Base-by-base conservation (phyloP, 176 grass and related monocot genomes). In the Hyparrhenia diplandra region DNA sequence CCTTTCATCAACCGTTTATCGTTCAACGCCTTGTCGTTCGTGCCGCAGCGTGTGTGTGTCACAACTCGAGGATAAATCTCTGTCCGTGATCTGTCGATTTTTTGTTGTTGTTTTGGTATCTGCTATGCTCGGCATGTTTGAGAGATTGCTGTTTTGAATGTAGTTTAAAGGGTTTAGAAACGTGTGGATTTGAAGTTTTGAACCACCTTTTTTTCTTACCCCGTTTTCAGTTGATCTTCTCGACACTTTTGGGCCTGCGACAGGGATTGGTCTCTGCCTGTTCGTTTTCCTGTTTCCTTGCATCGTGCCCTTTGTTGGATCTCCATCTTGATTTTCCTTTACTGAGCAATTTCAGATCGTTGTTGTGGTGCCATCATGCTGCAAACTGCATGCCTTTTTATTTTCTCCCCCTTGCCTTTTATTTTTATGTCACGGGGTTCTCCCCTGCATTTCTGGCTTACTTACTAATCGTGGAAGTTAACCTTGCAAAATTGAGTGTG, bases 81-180 rank as follows among this genome's bases (percentile, higher is more conserved):
- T n/a, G 10, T 34, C 51, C 52, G 21, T 29, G 68, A 46, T 60
- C 37, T 59, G 8, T 25, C 69, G 69, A 31, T 25, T 0, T 40
- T 66, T 31, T 27, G 23, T 23, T 41, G 32, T 31, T 55, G 37
- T 20, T 76, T 70, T 8, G 41, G 43, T 59, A 60, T 74, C 6
- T 46, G 20, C 36, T 69, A 23, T 58, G 5, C 8, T 49, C 11
- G 17, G 42, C 31, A 65, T 64, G 67, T 40, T 73, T 54, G 24
- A 62, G 67, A 73, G 41, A 37, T 79, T 23, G 17, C 18, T 14
- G 32, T 37, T 51, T n/a, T 79, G 64, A n/a, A 16, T 37, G 23
- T 54, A 24, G 31, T 46, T 64, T 65, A 73, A 85, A 68, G 42
- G 83, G 51, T 85, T 85, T 52, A 40, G 55, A 79, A 72, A 72